Evolutionary conservation across 768 basidiomycete genomes (phyloP), one percentile per base, ranked within the genome.

Genomic region (Auricularia cornea): DNA sequence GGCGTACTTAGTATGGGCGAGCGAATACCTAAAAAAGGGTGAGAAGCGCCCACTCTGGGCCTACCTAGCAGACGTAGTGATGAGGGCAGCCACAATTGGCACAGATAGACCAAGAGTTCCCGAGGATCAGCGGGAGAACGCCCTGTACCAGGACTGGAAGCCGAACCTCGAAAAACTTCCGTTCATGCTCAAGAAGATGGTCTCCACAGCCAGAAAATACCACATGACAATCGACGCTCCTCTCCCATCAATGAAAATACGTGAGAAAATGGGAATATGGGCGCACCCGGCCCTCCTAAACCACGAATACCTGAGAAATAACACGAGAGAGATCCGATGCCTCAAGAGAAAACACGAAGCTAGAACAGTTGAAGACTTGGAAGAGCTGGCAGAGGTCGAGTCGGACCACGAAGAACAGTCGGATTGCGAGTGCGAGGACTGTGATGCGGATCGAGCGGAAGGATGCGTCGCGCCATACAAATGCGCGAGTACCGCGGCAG

Each of bases 41-140:
- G 29, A 48, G 0, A 28, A 67, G 0, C 31, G 71, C 3, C 71
- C 75, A 11, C 23, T 63, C 16, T 77, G 76, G 76, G 69, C 73
- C 0, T 11, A 30, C 0, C 41, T 76, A 0, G 72, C 72, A 23
- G 72, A 77, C 61, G 65, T 5, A 8, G 20, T 48, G 5, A 12
- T 48, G 11, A 20, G 18, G 5, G 44, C 23, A 48, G 5, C 16
- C 44, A 23, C 18, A 11, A 8, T 23, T 5, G 44, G 11, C 11
- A 23, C 11, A 5, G 12, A 48, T 5, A 48, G 20, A 48, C 10
- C 11, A 8, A 48, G 16, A 48, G 44, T 23, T 5, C 44, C 44
- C 12, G 12, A 8, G 18, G 5, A 20, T 20, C 16, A 20, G 44
- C 44, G 44, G 5, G 5, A 5, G 20, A 48, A 48, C 44, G 18